Percentiles rank a stretch among this genome's conserved stretches.
Evolutionary conservation across 371 early-diverging fungal genomes (phyloP).

Genomic region (Coemansia sp.): DNA sequence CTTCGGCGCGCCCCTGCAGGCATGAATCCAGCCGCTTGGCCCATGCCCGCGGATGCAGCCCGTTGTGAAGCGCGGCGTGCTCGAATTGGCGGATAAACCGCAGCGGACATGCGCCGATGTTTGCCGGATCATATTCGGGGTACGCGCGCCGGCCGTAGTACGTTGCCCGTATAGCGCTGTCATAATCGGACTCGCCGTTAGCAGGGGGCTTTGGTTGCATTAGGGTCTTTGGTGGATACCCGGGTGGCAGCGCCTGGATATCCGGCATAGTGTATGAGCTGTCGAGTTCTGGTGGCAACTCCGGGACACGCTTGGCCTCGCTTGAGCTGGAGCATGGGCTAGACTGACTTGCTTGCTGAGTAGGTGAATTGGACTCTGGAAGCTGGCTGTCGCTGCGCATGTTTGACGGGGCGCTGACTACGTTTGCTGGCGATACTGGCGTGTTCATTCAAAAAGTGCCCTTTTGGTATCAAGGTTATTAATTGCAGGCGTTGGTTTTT

Average conservation of each 20-base stretch:
- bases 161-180: slow-evolving; percentile 25
- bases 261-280: neutral
- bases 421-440: neutral
- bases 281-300: neutral
- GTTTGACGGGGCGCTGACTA: neutral
- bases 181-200: slow-evolving; percentile 25
- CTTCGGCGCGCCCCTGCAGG: slow-evolving; percentile 41
- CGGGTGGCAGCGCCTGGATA: slow-evolving; percentile 3
- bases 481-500: neutral
- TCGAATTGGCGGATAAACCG: slow-evolving; percentile 47
- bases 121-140: slow-evolving; percentile 42
- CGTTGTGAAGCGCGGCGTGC: slow-evolving; percentile 47
- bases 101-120: slow-evolving; percentile 26
- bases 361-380: neutral
- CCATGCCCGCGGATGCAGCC: slow-evolving; percentile 37
- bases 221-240: slow-evolving; percentile 7
- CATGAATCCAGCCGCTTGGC: slow-evolving; percentile 45
- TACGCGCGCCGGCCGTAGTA: slow-evolving; percentile 41
- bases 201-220: neutral
- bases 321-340: neutral
- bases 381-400: neutral
- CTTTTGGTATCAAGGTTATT: neutral
- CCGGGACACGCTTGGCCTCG: neutral
- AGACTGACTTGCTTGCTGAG: neutral
- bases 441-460: neutral